Conservation (phyloP, 2,329 filamentous ascomycete genomes). For the Pseudonectria foliicola region DNA sequence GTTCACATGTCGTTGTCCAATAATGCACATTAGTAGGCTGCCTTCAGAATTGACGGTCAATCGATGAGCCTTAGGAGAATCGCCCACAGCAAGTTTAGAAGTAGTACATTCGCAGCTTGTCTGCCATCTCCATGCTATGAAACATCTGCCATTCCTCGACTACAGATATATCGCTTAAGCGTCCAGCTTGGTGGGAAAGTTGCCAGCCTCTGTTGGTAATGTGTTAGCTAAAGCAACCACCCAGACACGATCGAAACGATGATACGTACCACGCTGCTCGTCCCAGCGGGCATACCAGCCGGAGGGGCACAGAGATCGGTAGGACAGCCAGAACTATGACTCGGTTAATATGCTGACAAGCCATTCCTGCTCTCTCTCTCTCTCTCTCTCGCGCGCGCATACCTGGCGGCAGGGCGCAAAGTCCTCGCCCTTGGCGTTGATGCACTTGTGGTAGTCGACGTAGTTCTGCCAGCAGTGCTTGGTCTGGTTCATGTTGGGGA, state of each 20-base stretch:
- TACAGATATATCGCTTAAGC: constrained; percentile 34
- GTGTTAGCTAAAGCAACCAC: constrained; percentile 21
- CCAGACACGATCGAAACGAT: not conserved
- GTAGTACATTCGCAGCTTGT: constrained; percentile 32
- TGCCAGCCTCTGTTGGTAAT: constrained; percentile 51
- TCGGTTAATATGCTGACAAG: constrained; percentile 12
- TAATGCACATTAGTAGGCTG: constrained; percentile 7
- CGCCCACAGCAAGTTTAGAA: constrained; percentile 24
- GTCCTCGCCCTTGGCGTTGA: constrained; percentile 96
- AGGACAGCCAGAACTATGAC: constrained; percentile 84
- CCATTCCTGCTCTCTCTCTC: too few relatives aligned
- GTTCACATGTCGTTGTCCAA: constrained; percentile 14
- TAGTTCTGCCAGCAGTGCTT: constrained; percentile 99
- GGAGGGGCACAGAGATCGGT: constrained; percentile 95
- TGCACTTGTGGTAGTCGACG: constrained; percentile 99
- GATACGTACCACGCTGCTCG: constrained; percentile 78
- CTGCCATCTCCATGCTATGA: constrained; percentile 26
- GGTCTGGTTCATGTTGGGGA: constrained; percentile 96
- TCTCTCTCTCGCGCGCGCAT: constrained; percentile 20
- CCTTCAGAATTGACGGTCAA: constrained; percentile 4
- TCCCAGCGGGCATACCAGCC: constrained; percentile 94
- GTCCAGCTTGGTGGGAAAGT: constrained; percentile 61
- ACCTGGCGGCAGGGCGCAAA: constrained; percentile 97
- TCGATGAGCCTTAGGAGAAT: constrained; percentile 17
- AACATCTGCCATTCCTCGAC: constrained; percentile 15